Evolutionary conservation across 2,329 filamentous ascomycete genomes (phyloP), one percentile per base, ranked within the genome.

Genomic region (Aureobasidium sp.): DNA sequence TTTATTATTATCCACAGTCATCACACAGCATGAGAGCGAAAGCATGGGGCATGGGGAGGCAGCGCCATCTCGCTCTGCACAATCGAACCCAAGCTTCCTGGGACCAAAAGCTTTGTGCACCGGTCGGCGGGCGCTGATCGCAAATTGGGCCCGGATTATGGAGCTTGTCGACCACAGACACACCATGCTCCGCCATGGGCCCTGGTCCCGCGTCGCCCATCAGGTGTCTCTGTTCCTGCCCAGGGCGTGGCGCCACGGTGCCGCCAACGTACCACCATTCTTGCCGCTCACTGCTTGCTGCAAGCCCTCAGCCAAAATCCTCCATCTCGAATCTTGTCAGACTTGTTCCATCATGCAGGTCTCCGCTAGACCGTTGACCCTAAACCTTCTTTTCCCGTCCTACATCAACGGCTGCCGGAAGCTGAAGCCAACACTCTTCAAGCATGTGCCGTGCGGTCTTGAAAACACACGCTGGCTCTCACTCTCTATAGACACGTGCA

Each of bases 291-390:
- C 34, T 47, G 27, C 37, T 31, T 27, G 25, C 25, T 60, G 57
- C 57, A 51, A 49, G 57, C 44, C 57, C 5, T 47, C 42, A 58
- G 41, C 42, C 55, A 45, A 25, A 45, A 47, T 12, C 20, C 14
- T 14, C 36, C 47, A n/a, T 15, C 20, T 37, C 31, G 9, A 31
- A 22, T 58, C 42, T 58, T 58, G 55, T 47, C 42, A 27, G 42
- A 48, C 57, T 60, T 42, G 45, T 60, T 60, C 57, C 57, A 60
- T 60, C 37, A 31, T 55, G 57, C 57, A 60, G 36, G 34, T 60
- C 36, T 51, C 55, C 55, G 42, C 31, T 59, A 59, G 44, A 59
- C 55, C 41, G 55, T 59, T 55, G 55, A 48, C 42, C 42, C 55
- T 48, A 59, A 59, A 59, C 55, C 31, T 59, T 59, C 34, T 59